These are phyloP conservation scores for Beauveria sp. DNA, from an alignment of 2,329 filamentous ascomycete species.

Conservation along the genomic window DNA sequence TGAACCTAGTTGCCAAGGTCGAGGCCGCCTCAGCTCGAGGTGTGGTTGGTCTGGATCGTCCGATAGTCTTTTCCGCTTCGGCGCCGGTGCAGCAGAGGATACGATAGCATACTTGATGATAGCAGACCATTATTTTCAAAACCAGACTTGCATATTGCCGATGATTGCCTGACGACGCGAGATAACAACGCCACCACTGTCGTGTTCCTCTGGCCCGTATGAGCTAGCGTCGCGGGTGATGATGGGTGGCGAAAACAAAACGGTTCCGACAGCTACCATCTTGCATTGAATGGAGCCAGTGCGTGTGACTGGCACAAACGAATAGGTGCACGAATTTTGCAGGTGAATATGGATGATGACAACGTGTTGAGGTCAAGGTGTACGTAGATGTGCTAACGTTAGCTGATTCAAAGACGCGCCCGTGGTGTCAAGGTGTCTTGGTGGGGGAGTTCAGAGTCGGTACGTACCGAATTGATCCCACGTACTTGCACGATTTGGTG, in stretches of 20 bases:
- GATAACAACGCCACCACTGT: background rate
- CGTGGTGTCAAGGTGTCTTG: too few relatives aligned
- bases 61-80: background rate
- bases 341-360: too few relatives aligned
- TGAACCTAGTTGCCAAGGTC: background rate
- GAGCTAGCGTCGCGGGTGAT: background rate
- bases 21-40: background rate
- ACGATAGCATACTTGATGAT: background rate
- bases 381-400: too few relatives aligned
- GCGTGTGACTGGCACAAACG: background rate
- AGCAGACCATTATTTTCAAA: background rate
- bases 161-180: background rate
- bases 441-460: too few relatives aligned
- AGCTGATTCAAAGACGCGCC: too few relatives aligned
- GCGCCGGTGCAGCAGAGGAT: background rate
- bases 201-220: background rate
- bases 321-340: too few relatives aligned
- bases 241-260: background rate
- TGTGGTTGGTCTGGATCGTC: conserved; percentile 1
- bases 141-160: background rate
- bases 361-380: too few relatives aligned
- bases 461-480: too few relatives aligned
- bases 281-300: background rate
- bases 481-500: too few relatives aligned
- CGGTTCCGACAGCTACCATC: background rate